These are phyloP conservation scores for Lichenothelia convexa DNA, from an alignment of 495 filamentous ascomycete genomes.

Conservation along the genomic window DNA sequence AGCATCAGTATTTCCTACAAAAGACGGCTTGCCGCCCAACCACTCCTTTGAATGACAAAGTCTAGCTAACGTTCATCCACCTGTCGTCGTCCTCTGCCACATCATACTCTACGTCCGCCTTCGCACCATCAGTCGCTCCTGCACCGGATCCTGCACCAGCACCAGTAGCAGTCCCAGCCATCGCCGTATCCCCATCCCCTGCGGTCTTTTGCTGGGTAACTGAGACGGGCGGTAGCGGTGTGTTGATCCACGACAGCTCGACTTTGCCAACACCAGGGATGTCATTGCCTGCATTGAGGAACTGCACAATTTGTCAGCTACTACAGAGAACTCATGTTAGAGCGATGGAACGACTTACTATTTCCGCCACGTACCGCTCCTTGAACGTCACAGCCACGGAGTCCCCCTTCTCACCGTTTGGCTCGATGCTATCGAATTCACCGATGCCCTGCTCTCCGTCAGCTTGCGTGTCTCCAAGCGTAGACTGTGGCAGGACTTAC, in stretches of 20 bases:
- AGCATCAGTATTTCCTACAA: no score
- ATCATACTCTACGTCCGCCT: conserved; percentile 10
- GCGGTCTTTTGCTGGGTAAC: neutral
- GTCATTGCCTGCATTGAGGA: conserved; percentile 40
- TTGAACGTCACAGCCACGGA: conserved; percentile 61
- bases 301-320: no score
- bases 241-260: conserved; percentile 52
- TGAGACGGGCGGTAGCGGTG: conserved; percentile 19
- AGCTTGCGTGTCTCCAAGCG: neutral
- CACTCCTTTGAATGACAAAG: no score
- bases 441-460: conserved; percentile 44
- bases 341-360: no score
- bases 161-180: no score
- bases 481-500: conserved; percentile 32
- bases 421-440: conserved; percentile 62
- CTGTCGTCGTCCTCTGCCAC: conserved; percentile 13
- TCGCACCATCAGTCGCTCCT: neutral
- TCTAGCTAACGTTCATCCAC: conserved; percentile 9
- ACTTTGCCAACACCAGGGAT: conserved; percentile 63
- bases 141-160: neutral
- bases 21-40: no score
- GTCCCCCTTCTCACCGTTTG: conserved; percentile 36
- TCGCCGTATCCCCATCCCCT: conserved; percentile 1
- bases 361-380: conserved; percentile 78
- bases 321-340: no score